Base-by-base conservation (phyloP, 169 alveolate genomes). In the Plasmodium malariae region DNA sequence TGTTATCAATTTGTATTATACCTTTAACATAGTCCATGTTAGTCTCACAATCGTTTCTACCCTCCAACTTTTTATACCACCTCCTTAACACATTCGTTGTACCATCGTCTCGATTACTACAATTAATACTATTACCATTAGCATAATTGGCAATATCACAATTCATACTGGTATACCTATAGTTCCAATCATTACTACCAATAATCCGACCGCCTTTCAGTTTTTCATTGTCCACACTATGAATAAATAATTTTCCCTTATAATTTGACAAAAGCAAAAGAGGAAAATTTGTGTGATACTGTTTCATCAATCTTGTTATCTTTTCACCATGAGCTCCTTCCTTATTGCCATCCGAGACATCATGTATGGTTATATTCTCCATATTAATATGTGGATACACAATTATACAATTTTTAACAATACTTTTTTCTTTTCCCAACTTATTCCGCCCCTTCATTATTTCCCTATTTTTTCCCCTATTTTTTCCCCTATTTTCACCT, bases 211-310 rank as follows among this genome's bases (percentile, higher is more conserved):
- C 1, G 12, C 14, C 17, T 63, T 63, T 48, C 34, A 65, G 24
- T 65, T 37, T 34, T 2, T 34, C 32, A 17, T 34, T 65, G 28
- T 26, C 49, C 19, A 48, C 60, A 68, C 37, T 48, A 19, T 78
- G 89, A n/a, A 78, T 37, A 48, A 36, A 78, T 28, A 78, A 68
- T 17, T 78, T 78, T 0, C 89, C 89, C 26, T 37, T 78, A 78
- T 68, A 78, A 36, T 48, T 78, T 7, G 89, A 78, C 24, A 78
- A 37, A 0, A 78, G 37, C 21, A 78, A 37, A 7, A 57, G 30
- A 1, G 89, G 89, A 17, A 62, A 63, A 6, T 34, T n/a, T 0
- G 30, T 55, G 37, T 62, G 17, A 51, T 78, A 78, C 6, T 30
- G 21, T 2, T 69, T 36, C 0, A 63, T 30, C 6, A 19, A 24